These are phyloP conservation scores for Stenocarpella maydis DNA, from an alignment of 2,329 filamentous ascomycete species.

Conservation along the genomic window DNA sequence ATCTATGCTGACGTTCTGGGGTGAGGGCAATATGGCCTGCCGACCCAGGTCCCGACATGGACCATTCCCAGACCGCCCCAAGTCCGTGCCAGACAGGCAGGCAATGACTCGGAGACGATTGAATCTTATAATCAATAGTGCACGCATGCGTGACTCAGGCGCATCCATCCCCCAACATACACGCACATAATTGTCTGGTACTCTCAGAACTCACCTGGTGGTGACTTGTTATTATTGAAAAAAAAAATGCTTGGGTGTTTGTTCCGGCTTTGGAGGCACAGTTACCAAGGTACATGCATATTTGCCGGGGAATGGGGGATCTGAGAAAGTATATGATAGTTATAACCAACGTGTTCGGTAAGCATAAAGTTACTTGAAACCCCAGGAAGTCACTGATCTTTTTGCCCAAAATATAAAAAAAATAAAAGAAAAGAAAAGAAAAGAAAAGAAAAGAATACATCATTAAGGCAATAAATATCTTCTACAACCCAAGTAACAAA, in stretches of 20 bases:
- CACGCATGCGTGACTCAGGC: constrained; percentile 7
- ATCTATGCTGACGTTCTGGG: neutral
- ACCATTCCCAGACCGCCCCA: constrained; percentile 13
- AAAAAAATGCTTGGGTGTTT: too few species aligned
- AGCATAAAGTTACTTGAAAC: too few species aligned
- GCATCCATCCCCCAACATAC: neutral
- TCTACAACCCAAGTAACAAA: too few species aligned
- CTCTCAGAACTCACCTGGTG: neutral
- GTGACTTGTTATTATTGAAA: neutral
- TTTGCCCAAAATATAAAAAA: too few species aligned
- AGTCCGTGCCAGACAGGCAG: neutral
- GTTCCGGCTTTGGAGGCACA: neutral
- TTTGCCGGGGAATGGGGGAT: neutral
- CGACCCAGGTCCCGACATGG: constrained; percentile 14
- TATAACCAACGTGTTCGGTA: too few species aligned
- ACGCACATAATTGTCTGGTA: neutral
- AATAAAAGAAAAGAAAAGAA: too few species aligned
- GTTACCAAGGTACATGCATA: neutral
- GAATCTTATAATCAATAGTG: constrained; percentile 11
- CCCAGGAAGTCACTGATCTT: too few species aligned
- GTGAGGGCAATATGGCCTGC: too few species aligned
- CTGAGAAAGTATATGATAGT: too few species aligned
- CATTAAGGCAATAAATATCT: too few species aligned
- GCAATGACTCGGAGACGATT: constrained; percentile 16
- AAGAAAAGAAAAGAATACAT: too few species aligned